A percentile compares a stretch with the other conserved stretches of the same genome.
phyloP scores from a whole-genome alignment of 495 filamentous ascomycete genomes.

The Beverwykella pulmonaria region DNA sequence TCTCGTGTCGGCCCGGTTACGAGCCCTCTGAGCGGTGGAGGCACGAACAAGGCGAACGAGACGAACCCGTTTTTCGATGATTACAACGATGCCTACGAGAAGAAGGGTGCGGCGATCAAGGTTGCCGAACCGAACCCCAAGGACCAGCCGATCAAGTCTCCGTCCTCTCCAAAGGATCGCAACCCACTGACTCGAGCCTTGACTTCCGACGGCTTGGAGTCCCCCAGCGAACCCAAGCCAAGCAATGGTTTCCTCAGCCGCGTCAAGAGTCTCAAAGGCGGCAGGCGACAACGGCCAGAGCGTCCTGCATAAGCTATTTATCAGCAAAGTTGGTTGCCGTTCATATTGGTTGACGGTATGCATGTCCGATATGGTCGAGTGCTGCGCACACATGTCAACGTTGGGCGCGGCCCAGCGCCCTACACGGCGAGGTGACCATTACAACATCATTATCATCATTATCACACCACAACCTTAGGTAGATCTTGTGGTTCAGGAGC shows the following conservation, averaged over 20 bases:
- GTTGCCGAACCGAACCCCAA: slow-evolving; percentile 54
- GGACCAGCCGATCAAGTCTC: slow-evolving; percentile 43
- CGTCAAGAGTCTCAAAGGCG: slow-evolving; percentile 83
- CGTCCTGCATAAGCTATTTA: slow-evolving; percentile 21
- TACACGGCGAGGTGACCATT: neutral
- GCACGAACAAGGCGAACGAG: slow-evolving; percentile 52
- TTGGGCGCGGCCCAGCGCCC: neutral
- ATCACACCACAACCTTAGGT: neutral
- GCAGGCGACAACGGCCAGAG: slow-evolving; percentile 44
- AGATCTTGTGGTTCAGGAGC: neutral
- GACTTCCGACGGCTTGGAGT: slow-evolving; percentile 63
- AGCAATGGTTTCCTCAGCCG: slow-evolving; percentile 74
- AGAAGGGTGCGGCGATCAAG: slow-evolving; percentile 64
- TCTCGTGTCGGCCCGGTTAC: slow-evolving; percentile 36
- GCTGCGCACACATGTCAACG: neutral
- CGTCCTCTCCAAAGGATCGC: slow-evolving; percentile 53
- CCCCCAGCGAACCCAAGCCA: slow-evolving; percentile 49
- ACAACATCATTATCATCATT: too few relatives aligned
- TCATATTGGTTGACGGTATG: neutral
- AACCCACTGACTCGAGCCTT: slow-evolving; percentile 68
- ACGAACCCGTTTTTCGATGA: slow-evolving; percentile 88
- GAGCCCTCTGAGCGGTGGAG: slow-evolving; percentile 42
- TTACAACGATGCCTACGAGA: slow-evolving; percentile 73
- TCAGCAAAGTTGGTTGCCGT: neutral
- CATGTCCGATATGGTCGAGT: neutral